A percentile compares a stretch with the other conserved stretches of the same genome.
Evolutionary conservation across 108 stramenopile genomes (phyloP).

Genomic region (Cyclotella baltica): DNA sequence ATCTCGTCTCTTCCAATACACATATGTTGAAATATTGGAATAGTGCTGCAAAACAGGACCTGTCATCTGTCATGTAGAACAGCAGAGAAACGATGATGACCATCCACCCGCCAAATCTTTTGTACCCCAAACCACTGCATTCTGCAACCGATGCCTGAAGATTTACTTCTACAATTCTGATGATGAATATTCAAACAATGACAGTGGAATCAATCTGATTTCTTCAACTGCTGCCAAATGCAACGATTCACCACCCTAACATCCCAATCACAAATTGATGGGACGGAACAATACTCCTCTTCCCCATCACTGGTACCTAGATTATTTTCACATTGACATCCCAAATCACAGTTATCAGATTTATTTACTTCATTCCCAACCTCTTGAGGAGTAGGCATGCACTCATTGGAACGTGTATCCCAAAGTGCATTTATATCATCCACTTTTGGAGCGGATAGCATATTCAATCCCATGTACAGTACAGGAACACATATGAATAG

Average conservation of each 20-base stretch:
- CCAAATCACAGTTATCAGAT: neutral
- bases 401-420: slow-evolving; percentile 36
- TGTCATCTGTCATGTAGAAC: too few species aligned
- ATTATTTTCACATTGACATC: neutral
- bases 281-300: slow-evolving; percentile 13
- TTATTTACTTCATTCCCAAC: neutral
- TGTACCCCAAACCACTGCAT: too few species aligned
- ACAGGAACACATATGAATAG: slow-evolving; percentile 42
- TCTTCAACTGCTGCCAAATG: slow-evolving; percentile 21
- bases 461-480: slow-evolving; percentile 51
- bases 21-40: too few species aligned
- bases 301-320: too few species aligned
- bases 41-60: too few species aligned
- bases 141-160: neutral
- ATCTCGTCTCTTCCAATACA: too few species aligned
- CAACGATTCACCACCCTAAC: slow-evolving; percentile 28
- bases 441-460: slow-evolving; percentile 32
- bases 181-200: neutral
- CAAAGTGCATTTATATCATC: slow-evolving; percentile 36
- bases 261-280: slow-evolving; percentile 44
- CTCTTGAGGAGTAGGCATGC: neutral
- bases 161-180: neutral
- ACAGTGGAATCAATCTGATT: neutral
- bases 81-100: too few species aligned
- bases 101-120: too few species aligned